Percentiles rank a stretch among this genome's conserved stretches.
Evolutionary conservation across 768 basidiomycete species (phyloP).

Genomic region (Crucibulum laeve): DNA sequence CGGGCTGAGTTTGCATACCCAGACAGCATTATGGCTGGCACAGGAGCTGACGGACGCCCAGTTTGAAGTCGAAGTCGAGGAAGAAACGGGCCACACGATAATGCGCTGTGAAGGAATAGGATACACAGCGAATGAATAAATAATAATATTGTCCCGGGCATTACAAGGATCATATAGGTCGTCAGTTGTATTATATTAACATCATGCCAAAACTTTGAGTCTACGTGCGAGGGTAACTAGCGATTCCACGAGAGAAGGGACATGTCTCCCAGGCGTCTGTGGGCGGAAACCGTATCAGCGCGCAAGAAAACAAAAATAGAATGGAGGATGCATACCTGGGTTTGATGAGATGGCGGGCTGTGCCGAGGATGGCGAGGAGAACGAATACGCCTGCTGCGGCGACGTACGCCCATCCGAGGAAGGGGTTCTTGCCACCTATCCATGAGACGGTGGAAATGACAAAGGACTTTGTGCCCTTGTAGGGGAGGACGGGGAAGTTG

Average conservation of each 20-base stretch:
- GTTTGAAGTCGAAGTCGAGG: conserved; percentile 50
- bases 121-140: conserved; percentile 26
- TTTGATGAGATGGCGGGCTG: conserved; percentile 88
- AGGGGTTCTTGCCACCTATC: conserved; percentile 98
- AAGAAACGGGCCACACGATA: conserved; percentile 32
- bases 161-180: no score
- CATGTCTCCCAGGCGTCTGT: conserved; percentile 84
- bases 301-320: background rate
- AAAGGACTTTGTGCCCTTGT: conserved; percentile 93
- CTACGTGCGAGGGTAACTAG: conserved; percentile 21
- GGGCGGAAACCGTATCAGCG: background rate
- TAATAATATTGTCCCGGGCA: conserved; percentile 5
- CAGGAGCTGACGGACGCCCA: conserved; percentile 64
- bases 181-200: conserved; percentile 17
- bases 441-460: conserved; percentile 97
- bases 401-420: conserved; percentile 98
- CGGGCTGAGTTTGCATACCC: conserved; percentile 65
- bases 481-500: conserved; percentile 90
- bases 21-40: conserved; percentile 75
- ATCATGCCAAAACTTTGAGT: background rate
- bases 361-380: conserved; percentile 80
- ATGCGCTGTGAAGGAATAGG: conserved; percentile 67
- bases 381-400: conserved; percentile 86
- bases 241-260: conserved; percentile 82
- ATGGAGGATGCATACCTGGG: conserved; percentile 58